Conservation (phyloP, 2,329 filamentous ascomycete genomes). For the Emergomyces africanus region DNA sequence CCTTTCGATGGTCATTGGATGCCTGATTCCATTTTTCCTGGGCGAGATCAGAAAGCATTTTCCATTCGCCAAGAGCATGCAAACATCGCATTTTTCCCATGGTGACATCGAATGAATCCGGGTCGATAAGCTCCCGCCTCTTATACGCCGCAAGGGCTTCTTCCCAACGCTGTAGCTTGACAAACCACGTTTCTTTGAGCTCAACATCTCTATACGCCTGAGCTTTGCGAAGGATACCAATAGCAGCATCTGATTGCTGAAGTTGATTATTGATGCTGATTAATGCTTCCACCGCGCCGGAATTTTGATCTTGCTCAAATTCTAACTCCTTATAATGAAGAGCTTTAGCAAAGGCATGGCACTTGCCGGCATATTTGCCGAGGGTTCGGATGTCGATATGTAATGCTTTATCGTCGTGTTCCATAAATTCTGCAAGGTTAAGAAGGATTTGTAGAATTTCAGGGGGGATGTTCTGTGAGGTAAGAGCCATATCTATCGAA, state of each 20-base stretch:
- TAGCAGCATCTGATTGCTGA: slow-evolving; percentile 95
- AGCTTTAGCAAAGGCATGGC: slow-evolving; percentile 95
- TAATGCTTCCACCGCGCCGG: slow-evolving; percentile 85
- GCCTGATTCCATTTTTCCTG: slow-evolving; percentile 92
- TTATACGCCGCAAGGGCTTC: slow-evolving; percentile 75
- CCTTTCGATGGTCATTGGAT: slow-evolving; percentile 70
- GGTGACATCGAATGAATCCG: slow-evolving; percentile 78
- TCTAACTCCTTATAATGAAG: slow-evolving; percentile 98
- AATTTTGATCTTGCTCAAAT: slow-evolving; percentile 94
- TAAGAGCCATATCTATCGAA: slow-evolving; percentile 90
- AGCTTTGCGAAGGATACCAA: slow-evolving; percentile 91
- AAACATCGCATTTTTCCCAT: slow-evolving; percentile 99
- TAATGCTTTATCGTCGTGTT: slow-evolving; percentile 95
- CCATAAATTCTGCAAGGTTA: slow-evolving; percentile 98
- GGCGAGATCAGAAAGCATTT: slow-evolving; percentile 73
- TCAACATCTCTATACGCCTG: slow-evolving; percentile 95
- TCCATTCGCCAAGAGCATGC: slow-evolving; percentile 96
- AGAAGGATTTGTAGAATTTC: slow-evolving; percentile 89
- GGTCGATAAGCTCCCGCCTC: slow-evolving; percentile 63
- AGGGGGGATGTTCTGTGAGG: slow-evolving; percentile 87
- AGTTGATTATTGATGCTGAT: slow-evolving; percentile 99
- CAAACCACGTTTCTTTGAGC: slow-evolving; percentile 96
- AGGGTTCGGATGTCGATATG: slow-evolving; percentile 94
- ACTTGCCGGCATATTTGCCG: slow-evolving; percentile 88
- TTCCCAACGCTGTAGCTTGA: slow-evolving; percentile 96